Base-by-base conservation (phyloP, 169 alveolate species). In the Plasmodium inui region DNA sequence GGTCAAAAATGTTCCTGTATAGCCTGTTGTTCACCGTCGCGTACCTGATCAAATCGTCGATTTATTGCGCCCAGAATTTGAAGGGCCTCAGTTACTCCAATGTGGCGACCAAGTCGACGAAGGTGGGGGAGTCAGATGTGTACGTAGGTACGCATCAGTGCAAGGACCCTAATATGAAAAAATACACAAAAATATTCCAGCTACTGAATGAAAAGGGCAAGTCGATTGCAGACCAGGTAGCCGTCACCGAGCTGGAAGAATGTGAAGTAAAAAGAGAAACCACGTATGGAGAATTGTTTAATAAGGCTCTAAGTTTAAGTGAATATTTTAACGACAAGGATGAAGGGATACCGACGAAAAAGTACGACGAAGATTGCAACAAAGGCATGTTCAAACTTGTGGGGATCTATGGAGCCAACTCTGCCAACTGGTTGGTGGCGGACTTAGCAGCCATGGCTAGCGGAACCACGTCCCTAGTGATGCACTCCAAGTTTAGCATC, bases 321-420 rank as follows among this genome's bases (percentile, higher is more conserved):
- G 4, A 28, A 39, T 12, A 57, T 39, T 39, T 89, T 19, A 39
- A 79, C 34, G 57, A 6, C 3, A 17, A 34, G 22, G 94, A 89
- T n/a, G 94, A 90, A 39, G 94, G 94, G 10, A 50, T 89, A 39
- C 90, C 80, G 28, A 61, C 9, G 44, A 89, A 80, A 19, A 14
- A 7, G 22, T 89, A 57, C 70, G 74, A 76, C 34, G 94, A 89
- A 41, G 74, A 76, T n/a, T 81, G 74, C n/a, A 89, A 89, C 72
- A 26, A 78, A 3, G 94, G 94, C 28, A 17, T 8, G 3, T 89
- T 89, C 37, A 78, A 70, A 57, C 0, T 89, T 7, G 44, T 89
- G 71, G 94, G 94, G n/a, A 39, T 89, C 9, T 89, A 80, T 79
- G 94, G 90, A 39, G n/a, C 37, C 50, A 89, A 89, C 50, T 89